Base-by-base conservation (phyloP, 2,329 filamentous ascomycete species). In the Thelonectria olida region DNA sequence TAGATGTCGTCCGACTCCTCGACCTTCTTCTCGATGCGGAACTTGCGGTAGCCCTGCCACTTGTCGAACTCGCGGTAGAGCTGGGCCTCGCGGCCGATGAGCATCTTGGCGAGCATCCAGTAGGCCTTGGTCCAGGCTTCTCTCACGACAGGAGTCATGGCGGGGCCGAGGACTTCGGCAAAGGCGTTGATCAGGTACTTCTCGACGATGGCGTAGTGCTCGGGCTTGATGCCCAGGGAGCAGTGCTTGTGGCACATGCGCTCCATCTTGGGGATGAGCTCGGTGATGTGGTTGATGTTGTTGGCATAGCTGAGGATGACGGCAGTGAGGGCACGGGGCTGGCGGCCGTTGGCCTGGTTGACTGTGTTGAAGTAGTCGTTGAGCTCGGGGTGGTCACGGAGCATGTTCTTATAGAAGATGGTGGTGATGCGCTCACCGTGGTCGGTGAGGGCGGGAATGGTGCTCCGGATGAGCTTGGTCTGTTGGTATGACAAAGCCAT, bases 91-190 rank as follows among this genome's bases (percentile, higher is more conserved):
- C 87, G 84, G 19, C 80, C 82, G 67, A 91, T 92, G 79, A 93
- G 85, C 79, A 93, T 85, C 74, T 89, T 84, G 23, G 91, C 90
- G 22, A 93, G 84, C 68, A 92, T 83, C 84, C 85, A 88, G 78
- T 93, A 93, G 2, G 91, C 91, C 52, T 86, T 85, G 6, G 78
- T 83, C 91, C 91, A 93, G 8, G 91, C 90, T 12, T 85, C 82
- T 54, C 86, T 81, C 27, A 91, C 83, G 19, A 89, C 85, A 0
- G 84, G 79, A 1, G 90, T 92, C 78, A 90, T 86, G 20, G 85
- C 67, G 1, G 83, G 82, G 4, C 90, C 90, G 1, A 93, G 84
- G 0, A 93, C 85, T 42, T 86, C 81, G 22, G 81, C 83, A 77
- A 93, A 91, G 2, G 90, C 88, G 23, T 83, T 81, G 42, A 93